A percentile compares a stretch with the other conserved stretches of the same genome.
Evolutionary conservation across 1,284 basidiomycete genomes (phyloP).

Genomic region (Rhodotorula sp.): DNA sequence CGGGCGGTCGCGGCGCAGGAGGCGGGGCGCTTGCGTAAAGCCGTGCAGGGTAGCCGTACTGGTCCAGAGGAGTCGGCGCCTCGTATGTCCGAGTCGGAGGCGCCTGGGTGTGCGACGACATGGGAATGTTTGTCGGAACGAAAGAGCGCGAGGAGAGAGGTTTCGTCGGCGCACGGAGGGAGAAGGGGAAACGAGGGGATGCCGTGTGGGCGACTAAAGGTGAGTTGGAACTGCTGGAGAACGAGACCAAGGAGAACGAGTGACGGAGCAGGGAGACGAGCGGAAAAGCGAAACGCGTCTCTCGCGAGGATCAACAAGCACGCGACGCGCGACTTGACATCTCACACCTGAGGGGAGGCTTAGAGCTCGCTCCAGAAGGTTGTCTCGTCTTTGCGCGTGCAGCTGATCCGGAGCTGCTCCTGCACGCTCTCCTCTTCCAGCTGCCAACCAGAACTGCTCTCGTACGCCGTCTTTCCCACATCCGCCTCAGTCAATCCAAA

Average conservation of each 20-base stretch:
- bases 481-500: neutral
- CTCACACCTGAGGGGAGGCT: no score
- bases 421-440: no score
- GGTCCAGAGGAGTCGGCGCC: neutral
- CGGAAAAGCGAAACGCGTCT: neutral
- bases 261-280: neutral
- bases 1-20: no score
- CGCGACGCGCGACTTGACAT: no score
- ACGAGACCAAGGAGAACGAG: neutral
- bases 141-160: neutral
- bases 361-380: no score
- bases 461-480: neutral
- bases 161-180: neutral
- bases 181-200: neutral
- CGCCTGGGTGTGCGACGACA: neutral
- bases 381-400: no score
- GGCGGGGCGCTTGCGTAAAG: no score
- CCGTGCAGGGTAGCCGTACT: no score
- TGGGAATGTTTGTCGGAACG: conserved; percentile 14
- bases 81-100: neutral
- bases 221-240: neutral
- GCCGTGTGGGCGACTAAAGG: conserved; percentile 15
- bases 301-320: neutral
- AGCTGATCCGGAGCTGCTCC: no score
- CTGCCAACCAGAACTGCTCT: no score